Base-by-base conservation (phyloP, 768 basidiomycete species). In the Hypholoma sublateritium region DNA sequence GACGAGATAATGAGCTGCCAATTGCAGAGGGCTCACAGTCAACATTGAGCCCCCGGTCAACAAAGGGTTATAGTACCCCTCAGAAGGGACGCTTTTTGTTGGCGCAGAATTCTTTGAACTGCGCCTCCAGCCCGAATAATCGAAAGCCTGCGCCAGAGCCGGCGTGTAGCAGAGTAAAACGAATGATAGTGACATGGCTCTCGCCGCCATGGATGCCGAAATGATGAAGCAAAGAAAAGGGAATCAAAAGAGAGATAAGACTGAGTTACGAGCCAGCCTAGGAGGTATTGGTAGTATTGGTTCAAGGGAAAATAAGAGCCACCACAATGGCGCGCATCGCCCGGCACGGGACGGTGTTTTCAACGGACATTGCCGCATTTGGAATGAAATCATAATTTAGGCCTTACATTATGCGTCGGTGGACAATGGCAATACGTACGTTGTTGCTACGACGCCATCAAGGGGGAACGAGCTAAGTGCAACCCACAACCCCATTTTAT, bases 31-130 rank as follows among this genome's bases (percentile, higher is more conserved):
- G 74, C 89, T 56, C 62, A 93, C 91, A 17, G 89, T 88, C 3
- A 93, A 72, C 82, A 88, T 82, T 57, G 76, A 79, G 0, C 93
- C 93, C 5, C 89, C 88, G 36, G 67, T 72, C 9, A 70, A 62
- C 7, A 66, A 53, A 1, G 90, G 89, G 58, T 81, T 74, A 60
- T 80, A 86, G 67, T 80, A 94, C 2, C 89, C 91, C 41, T 69
- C 65, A 6, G 77, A 58, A 4, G 86, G 82, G 13, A 82, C 74
- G 53, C 69, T 74, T 55, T 73, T 67, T 21, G 65, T 46, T 39
- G 59, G 56, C 53, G 19, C 64, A 47, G 37, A 21, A 32, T 39
- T 53, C 42, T 36, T 53, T 42, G 42, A 53, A 25, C 49, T 53
- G 13, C 62, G 62, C 45, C 49, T 62, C 61, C 62, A 62, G 54